Evolutionary conservation across 2,329 filamentous ascomycete genomes (phyloP).

Genomic region (Magnaporthiopsis incrustans): DNA sequence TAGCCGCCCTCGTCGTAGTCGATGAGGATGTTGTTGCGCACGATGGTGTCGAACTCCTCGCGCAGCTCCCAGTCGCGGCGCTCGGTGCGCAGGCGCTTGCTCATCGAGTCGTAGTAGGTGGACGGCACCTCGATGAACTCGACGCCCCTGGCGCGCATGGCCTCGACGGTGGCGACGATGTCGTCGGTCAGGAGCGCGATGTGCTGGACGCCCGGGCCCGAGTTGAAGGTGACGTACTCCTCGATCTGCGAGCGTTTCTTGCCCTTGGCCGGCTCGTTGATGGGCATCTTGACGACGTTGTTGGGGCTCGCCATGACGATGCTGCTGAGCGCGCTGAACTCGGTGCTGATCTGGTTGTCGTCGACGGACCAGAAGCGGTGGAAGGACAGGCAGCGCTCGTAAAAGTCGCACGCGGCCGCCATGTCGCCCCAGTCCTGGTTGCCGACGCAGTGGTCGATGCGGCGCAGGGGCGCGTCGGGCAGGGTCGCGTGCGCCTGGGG

Average conservation of each 20-base stretch:
- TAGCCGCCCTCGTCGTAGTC: slow-evolving; percentile 94
- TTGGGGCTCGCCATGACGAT: slow-evolving; percentile 86
- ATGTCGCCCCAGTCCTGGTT: slow-evolving; percentile 96
- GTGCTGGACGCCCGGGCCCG: slow-evolving; percentile 85
- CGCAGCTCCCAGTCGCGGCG: slow-evolving; percentile 51
- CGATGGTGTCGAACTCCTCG: slow-evolving; percentile 67
- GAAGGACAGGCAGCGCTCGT: slow-evolving; percentile 84
- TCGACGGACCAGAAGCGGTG: slow-evolving; percentile 97
- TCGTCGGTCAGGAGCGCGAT: slow-evolving; percentile 77
- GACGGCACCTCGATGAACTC: slow-evolving; percentile 86
- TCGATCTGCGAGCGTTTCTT: slow-evolving; percentile 94
- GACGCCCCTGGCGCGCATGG: slow-evolving; percentile 76
- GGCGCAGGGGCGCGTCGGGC: slow-evolving; percentile 58
- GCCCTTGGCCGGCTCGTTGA: slow-evolving; percentile 88
- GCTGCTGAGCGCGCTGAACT: slow-evolving; percentile 80
- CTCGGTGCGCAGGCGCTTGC: slow-evolving; percentile 59
- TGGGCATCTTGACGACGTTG: slow-evolving; percentile 92
- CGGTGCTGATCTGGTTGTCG: slow-evolving; percentile 85
- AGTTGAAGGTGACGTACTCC: slow-evolving; percentile 86
- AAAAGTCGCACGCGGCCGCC: slow-evolving; percentile 58
- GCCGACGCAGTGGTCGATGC: slow-evolving; percentile 93
- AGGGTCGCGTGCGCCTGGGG: slow-evolving; percentile 31
- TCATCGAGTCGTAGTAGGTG: slow-evolving; percentile 80
- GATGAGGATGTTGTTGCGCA: slow-evolving; percentile 78
- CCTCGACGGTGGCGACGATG: slow-evolving; percentile 69